phyloP scores from a whole-genome alignment of 2,329 filamentous ascomycete species.

The Passalora sequoiae region DNA sequence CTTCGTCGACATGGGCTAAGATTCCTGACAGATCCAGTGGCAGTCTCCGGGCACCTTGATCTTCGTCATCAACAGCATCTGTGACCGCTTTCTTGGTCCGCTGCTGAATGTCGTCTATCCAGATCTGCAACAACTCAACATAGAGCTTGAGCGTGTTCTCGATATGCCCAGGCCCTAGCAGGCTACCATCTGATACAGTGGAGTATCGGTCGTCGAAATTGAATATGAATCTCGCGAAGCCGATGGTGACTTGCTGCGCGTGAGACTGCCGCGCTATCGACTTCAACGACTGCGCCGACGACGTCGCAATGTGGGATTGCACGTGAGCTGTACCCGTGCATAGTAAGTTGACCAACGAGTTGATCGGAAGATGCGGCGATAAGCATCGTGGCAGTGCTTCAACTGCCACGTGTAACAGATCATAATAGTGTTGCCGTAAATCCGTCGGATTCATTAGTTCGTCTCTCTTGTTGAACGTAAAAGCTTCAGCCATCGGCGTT shows the following conservation, averaged over 20 bases:
- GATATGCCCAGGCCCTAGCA: constrained; percentile 89
- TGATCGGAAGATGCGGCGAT: constrained; percentile 85
- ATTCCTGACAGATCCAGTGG: constrained; percentile 76
- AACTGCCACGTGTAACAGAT: constrained; percentile 88
- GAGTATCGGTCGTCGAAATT: constrained; percentile 97
- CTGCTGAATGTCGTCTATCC: constrained; percentile 92
- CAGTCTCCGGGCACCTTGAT: constrained; percentile 24
- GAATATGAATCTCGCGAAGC: constrained; percentile 96
- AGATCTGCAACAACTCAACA: constrained; percentile 88
- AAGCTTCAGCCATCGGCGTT: constrained; percentile 89
- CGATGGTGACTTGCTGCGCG: constrained; percentile 92
- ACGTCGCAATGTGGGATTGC: constrained; percentile 83
- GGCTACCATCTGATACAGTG: constrained; percentile 95
- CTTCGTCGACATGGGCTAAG: constrained; percentile 90
- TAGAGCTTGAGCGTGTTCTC: constrained; percentile 90
- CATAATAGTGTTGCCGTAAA: constrained; percentile 90
- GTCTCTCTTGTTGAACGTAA: constrained; percentile 81
- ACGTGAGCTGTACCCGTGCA: constrained; percentile 97
- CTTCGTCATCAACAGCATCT: constrained; percentile 58
- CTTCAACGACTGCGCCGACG: constrained; percentile 87
- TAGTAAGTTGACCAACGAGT: constrained; percentile 85
- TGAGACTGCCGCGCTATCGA: constrained; percentile 90
- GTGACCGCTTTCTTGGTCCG: constrained; percentile 70
- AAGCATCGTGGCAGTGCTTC: constrained; percentile 93
- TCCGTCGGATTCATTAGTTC: constrained; percentile 69